A percentile compares a stretch with the other conserved stretches of the same genome.
Evolutionary conservation across 345 rosid species (phyloP).

Genomic region (Zanthoxylum bungeanum): DNA sequence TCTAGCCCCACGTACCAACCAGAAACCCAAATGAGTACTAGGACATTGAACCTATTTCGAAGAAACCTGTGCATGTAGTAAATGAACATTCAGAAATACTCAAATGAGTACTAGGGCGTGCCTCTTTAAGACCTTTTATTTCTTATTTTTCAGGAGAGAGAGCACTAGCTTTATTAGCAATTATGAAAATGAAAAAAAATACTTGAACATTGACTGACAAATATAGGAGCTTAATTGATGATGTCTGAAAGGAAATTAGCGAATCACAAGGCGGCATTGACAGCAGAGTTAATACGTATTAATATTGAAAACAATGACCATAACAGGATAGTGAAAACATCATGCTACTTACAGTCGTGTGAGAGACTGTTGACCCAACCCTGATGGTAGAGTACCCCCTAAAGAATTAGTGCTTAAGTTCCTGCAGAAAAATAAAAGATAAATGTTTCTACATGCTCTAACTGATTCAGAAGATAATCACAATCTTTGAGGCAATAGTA

Average conservation of each 20-base stretch:
- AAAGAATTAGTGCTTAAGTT: slow-evolving; percentile 81
- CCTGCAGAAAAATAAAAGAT: slow-evolving; percentile 42
- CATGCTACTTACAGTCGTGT: slow-evolving; percentile 59
- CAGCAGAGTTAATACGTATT: too few relatives aligned
- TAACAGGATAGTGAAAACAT: not conserved
- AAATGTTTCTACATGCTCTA: slow-evolving; percentile 8
- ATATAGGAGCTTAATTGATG: not conserved
- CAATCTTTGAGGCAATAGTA: slow-evolving; percentile 1
- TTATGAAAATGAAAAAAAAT: not conserved
- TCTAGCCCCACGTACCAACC: not conserved
- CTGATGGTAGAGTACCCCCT: slow-evolving; percentile 65
- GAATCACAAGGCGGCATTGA: not conserved
- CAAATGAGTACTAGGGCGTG: not conserved
- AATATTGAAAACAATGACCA: too few relatives aligned
- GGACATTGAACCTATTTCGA: not conserved
- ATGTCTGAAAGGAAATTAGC: not conserved
- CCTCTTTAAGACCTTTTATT: not conserved
- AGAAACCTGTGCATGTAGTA: not conserved
- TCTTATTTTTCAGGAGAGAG: not conserved
- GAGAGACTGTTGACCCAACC: slow-evolving; percentile 78
- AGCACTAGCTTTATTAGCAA: not conserved
- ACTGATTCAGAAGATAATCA: not conserved
- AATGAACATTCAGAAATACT: not conserved
- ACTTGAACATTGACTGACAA: not conserved
- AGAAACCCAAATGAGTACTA: not conserved